Base-by-base conservation (phyloP, 2,329 filamentous ascomycete genomes). In the Colletotrichum tamarilloi region DNA sequence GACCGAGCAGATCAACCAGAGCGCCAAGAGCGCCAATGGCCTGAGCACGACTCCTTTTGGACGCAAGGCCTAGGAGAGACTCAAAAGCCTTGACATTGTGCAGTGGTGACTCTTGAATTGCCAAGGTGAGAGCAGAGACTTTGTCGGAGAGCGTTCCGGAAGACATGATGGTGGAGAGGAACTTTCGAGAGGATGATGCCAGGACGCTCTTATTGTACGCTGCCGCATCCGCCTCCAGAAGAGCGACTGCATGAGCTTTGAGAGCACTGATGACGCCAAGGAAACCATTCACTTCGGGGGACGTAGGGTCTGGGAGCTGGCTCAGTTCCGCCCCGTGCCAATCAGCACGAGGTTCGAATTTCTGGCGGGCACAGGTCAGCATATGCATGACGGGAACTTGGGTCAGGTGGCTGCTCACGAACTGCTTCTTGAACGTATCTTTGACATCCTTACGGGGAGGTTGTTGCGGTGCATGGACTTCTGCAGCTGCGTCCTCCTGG, bases 111-210 rank as follows among this genome's bases (percentile, higher is more conserved):
- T 99, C 97, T 85, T 99, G 97, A 14, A 98, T 92, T 68, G 97
- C 93, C 77, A 99, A 87, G 5, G 97, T 99, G 79, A 99, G 87
- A 4, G 97, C 97, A 3, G 97, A 99, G 56, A 98, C 93, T 82
- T 98, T 98, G 82, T 99, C 97, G 68, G 95, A 97, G 77, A 98
- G 90, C 11, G 97, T 99, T 87, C 97, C 97, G 1, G 95, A 97
- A 11, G 95, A 87, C 94, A 98, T 98, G 81, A 99, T 98, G 22
- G 95, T 97, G 1, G 95, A 94, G 87, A 98, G 92, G 86, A 99
- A 99, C 82, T 95, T 97, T 83, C 97, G 94, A 53, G 95, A 96
- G 2, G 96, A 97, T 30, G 94, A 95, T 63, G 94, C 91, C 7
- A 94, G 91, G 68, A 93, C 86, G 76, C 94, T 92, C 30, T 91